These are phyloP conservation scores for Nitzschia palea DNA, from an alignment of 108 stramenopile species.

Conservation along the genomic window DNA sequence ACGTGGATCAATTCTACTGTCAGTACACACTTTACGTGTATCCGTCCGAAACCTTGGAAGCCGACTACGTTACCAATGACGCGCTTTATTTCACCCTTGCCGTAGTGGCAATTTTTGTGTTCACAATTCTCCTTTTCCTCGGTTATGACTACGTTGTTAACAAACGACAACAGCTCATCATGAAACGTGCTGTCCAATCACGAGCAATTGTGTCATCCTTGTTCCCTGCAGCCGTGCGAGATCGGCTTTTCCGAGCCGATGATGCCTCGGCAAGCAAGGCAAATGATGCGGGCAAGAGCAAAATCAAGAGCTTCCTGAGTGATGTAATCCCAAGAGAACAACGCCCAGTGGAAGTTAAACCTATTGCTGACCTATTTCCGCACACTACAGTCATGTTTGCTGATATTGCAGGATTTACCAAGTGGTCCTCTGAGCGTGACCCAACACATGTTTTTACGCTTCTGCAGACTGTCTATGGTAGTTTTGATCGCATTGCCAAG, in stretches of 20 bases:
- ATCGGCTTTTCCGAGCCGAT: slow-evolving; percentile 12
- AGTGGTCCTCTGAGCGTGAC: slow-evolving; percentile 34
- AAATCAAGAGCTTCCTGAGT: not conserved
- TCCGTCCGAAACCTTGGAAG: not conserved
- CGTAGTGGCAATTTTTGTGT: slow-evolving; percentile 1
- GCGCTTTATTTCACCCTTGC: not conserved
- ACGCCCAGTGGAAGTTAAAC: slow-evolving; percentile 3
- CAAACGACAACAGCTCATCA: slow-evolving; percentile 3
- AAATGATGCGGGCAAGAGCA: slow-evolving; percentile 4
- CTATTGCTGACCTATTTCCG: slow-evolving; percentile 56
- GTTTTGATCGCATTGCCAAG: slow-evolving; percentile 36
- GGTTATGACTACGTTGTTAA: slow-evolving; percentile 7
- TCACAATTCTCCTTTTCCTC: slow-evolving; percentile 3
- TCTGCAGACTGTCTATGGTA: slow-evolving; percentile 31
- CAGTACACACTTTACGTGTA: slow-evolving; percentile 8
- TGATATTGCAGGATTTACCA: slow-evolving; percentile 64
- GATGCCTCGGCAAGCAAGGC: not conserved
- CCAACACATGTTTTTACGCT: slow-evolving; percentile 45
- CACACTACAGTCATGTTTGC: slow-evolving; percentile 46
- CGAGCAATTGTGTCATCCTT: slow-evolving; percentile 33
- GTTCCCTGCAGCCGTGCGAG: slow-evolving; percentile 26
- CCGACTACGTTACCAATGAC: not conserved
- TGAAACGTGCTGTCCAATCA: slow-evolving; percentile 16
- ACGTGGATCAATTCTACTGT: not conserved
- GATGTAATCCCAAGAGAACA: slow-evolving; percentile 5